Evolutionary conservation across 2,329 filamentous ascomycete genomes (phyloP).

Genomic region (Eurotiales sp.): DNA sequence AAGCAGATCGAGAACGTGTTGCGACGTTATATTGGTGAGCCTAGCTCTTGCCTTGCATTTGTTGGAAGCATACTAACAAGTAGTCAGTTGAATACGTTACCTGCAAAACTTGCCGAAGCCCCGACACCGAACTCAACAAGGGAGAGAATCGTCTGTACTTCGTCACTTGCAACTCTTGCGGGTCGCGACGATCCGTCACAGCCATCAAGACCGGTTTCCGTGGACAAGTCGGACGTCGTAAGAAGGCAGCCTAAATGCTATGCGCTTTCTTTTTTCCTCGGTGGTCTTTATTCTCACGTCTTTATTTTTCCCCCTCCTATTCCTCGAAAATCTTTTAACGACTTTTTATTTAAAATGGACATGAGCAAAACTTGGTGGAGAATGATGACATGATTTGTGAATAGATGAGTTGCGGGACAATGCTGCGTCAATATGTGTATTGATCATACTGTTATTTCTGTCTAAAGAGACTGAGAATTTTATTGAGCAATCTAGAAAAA

Average conservation of each 20-base stretch:
- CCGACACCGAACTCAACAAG: slow-evolving; percentile 95
- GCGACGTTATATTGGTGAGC: slow-evolving; percentile 86
- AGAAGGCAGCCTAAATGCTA: slow-evolving; percentile 59
- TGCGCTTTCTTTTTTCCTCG: slow-evolving; percentile 6
- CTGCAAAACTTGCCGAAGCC: slow-evolving; percentile 95
- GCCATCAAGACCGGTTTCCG: slow-evolving; percentile 99
- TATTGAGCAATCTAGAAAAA: no score
- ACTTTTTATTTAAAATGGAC: slow-evolving; percentile 12
- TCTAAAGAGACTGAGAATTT: no score
- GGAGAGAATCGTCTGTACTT: slow-evolving; percentile 99
- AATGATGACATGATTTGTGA: slow-evolving; percentile 7
- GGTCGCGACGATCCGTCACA: slow-evolving; percentile 80
- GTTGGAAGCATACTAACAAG: not conserved
- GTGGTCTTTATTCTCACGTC: not conserved
- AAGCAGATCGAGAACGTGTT: slow-evolving; percentile 98
- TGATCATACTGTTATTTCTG: not conserved
- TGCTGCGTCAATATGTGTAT: not conserved
- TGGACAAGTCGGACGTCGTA: slow-evolving; percentile 97
- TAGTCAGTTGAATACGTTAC: slow-evolving; percentile 87
- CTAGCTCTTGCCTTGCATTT: not conserved
- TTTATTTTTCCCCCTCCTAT: not conserved
- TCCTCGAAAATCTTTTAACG: slow-evolving; percentile 5
- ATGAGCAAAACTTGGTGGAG: slow-evolving; percentile 9
- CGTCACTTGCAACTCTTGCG: slow-evolving; percentile 91
- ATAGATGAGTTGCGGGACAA: slow-evolving; percentile 5